Conservation (phyloP, 257 asterid genomes). For the Plantago ovata region DNA sequence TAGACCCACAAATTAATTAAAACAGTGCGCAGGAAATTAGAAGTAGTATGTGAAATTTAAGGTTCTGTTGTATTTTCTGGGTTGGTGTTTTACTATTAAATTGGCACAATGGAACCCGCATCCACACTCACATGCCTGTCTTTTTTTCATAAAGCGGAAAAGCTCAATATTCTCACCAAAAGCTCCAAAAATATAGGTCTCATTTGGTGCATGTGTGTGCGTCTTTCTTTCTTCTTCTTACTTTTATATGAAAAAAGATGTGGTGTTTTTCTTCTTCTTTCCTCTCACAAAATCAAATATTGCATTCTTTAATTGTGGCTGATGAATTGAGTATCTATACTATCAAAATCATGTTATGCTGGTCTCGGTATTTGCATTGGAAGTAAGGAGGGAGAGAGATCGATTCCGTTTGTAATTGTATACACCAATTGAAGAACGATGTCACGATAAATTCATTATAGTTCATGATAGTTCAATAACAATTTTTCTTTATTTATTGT, state of each 20-base stretch:
- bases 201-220: not conserved
- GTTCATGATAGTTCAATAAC: too few species aligned
- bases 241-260: too few species aligned
- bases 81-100: not conserved
- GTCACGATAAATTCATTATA: too few species aligned
- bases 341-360: too few species aligned
- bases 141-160: conserved; percentile 3
- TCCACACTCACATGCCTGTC: conserved; percentile 1
- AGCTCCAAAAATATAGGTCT: conserved; percentile 30
- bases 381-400: too few species aligned
- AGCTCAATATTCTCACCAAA: conserved; percentile 21
- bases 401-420: too few species aligned
- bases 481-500: too few species aligned
- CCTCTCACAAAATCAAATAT: not conserved
- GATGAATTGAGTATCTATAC: too few species aligned
- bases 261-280: too few species aligned
- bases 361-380: too few species aligned
- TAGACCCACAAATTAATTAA: not conserved
- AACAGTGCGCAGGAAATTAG: not conserved
- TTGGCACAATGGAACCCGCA: not conserved
- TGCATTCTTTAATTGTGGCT: not conserved
- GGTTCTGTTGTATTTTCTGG: not conserved
- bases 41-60: not conserved
- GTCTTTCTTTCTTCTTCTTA: too few species aligned
- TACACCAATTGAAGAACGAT: too few species aligned